Percentiles rank a stretch among this genome's conserved stretches.
phyloP scores from a whole-genome alignment of 257 asterid genomes.

The Paraleonurus japonicus region DNA sequence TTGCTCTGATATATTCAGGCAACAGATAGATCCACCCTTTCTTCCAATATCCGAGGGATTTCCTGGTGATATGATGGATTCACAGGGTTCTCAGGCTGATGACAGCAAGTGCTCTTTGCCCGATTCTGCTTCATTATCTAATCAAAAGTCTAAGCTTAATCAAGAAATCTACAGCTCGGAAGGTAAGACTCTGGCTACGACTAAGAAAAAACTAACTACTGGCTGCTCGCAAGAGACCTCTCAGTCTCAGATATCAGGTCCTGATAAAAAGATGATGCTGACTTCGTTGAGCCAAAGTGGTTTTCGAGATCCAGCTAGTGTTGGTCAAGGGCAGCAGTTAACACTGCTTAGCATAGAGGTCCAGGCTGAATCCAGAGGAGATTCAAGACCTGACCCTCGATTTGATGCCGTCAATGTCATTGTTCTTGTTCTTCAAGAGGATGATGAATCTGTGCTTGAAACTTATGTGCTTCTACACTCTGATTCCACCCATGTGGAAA shows the following conservation, averaged over 20 bases:
- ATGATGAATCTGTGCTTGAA: slow-evolving; percentile 47
- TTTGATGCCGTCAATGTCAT: slow-evolving; percentile 81
- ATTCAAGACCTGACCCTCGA: slow-evolving; percentile 88
- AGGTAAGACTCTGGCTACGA: slow-evolving; percentile 32
- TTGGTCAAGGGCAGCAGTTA: slow-evolving; percentile 90
- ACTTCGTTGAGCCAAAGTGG: slow-evolving; percentile 94
- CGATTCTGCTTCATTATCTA: slow-evolving; percentile 34
- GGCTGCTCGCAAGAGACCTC: slow-evolving; percentile 51
- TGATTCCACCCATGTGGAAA: slow-evolving; percentile 35
- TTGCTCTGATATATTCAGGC: slow-evolving; percentile 25
- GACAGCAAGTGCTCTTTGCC: slow-evolving; percentile 34
- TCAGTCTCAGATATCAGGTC: slow-evolving; percentile 97
- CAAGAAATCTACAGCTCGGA: slow-evolving; percentile 31
- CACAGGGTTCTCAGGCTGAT: slow-evolving; percentile 49
- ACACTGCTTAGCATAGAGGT: slow-evolving; percentile 81
- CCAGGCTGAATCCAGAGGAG: slow-evolving; percentile 87
- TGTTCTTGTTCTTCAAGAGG: slow-evolving; percentile 78
- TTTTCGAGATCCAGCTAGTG: slow-evolving; percentile 86
- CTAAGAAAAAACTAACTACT: slow-evolving; percentile 37
- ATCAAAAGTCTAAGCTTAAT: slow-evolving; percentile 26
- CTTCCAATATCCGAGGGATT: slow-evolving; percentile 34
- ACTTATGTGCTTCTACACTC: slow-evolving; percentile 60
- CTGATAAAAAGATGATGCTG: slow-evolving; percentile 58
- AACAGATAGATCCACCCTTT: slow-evolving; percentile 26
- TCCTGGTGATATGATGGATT: slow-evolving; percentile 37